Conservation (phyloP, 441 rosid genomes). For the Populus hybrid region DNA sequence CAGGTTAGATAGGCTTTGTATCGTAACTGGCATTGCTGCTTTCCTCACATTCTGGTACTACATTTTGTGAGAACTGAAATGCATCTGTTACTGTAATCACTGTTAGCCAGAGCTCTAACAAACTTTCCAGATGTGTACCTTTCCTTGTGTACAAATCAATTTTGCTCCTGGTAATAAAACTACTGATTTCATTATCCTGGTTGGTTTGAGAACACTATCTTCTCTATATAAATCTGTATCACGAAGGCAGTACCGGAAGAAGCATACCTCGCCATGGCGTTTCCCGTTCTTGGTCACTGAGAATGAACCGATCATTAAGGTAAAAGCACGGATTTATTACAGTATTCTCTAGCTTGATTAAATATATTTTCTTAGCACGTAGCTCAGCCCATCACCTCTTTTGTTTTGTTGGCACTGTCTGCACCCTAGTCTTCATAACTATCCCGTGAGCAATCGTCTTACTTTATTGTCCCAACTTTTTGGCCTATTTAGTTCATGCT, state of each 20-base stretch:
- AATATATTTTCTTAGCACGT: neutral
- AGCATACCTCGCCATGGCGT: neutral
- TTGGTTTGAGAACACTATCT: neutral
- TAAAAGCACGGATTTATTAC: neutral
- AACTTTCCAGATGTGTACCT: conserved; percentile 3
- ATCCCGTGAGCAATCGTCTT: neutral
- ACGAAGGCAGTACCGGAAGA: neutral
- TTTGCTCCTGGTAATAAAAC: conserved; percentile 30
- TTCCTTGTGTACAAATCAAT: conserved; percentile 28
- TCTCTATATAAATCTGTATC: neutral
- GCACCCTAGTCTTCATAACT: neutral
- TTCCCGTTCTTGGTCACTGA: neutral
- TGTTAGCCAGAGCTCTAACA: conserved; percentile 20
- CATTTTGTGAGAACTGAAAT: conserved; percentile 38
- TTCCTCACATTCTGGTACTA: conserved; percentile 56
- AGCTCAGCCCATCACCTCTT: neutral
- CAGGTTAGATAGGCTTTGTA: conserved; percentile 61
- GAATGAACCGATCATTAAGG: neutral
- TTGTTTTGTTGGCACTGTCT: neutral
- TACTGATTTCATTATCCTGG: neutral
- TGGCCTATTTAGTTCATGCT: neutral
- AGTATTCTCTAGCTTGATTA: neutral
- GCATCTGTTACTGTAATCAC: neutral
- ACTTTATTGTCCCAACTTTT: neutral
- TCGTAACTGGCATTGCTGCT: conserved; percentile 57